Evolutionary conservation across 1,284 basidiomycete genomes (phyloP), one percentile per base, ranked within the genome.

Genomic region (Ceratorhiza oryzae-sativae): DNA sequence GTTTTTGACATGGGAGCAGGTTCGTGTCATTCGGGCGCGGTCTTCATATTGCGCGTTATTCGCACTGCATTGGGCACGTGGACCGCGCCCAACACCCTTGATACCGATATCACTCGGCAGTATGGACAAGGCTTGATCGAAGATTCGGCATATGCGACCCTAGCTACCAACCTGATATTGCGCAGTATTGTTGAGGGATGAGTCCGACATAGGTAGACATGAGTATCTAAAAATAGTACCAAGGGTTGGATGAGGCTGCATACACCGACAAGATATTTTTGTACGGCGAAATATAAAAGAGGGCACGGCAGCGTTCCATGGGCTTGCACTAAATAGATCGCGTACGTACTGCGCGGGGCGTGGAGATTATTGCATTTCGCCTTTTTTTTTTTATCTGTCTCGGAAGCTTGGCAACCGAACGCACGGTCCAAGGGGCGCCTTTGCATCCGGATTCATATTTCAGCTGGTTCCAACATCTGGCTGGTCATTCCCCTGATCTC

Each of bases 391-490:
- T 1, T 23, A 60, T 1, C 56, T 58, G 55, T 58, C 30, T 20
- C 12, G 25, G 46, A 51, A 42, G 15, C 63, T 51, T 55, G 53
- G 41, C 36, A 68, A 58, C 49, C 65, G 65, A 41, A n/a, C 53
- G 65, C 65, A 68, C 65, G 42, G 65, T 27, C 65, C 65, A 68
- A 68, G 65, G 65, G 48, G 49, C 46, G n/a, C 27, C 49, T 41
- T 45, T 67, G 63, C 63, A 55, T 67, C 63, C 63, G 63, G 23
- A 18, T 34, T 67, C 51, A 25, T 42, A 23, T 65, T 48, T 65
- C 49, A 48, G 51, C 23, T 30, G 36, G 67, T 25, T 39, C 15
- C 30, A 56, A 58, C 53, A 63, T 36, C 55, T 13, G 18, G 20
- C 15, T 45, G 6, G 3, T 18, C 15, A 10, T 3, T 45, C 6